A percentile compares a stretch with the other conserved stretches of the same genome.
phyloP scores from a whole-genome alignment of 441 rosid species.

The Kokia cookei region DNA sequence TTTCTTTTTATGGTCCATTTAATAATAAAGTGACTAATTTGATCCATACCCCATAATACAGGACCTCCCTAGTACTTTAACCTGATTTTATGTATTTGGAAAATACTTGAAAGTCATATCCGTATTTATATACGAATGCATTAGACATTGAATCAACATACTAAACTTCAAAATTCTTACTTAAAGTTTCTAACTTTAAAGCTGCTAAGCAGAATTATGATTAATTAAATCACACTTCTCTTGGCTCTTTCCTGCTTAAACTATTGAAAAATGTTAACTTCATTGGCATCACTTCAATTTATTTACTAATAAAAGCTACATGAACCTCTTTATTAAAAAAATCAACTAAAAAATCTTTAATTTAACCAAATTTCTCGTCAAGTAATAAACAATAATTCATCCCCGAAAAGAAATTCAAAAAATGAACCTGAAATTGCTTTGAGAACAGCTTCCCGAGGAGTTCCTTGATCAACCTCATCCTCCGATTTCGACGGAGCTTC shows the following conservation, averaged over 20 bases:
- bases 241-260: background rate
- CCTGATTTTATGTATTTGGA: too few relatives aligned
- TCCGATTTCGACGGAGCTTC: background rate
- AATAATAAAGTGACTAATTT: too few relatives aligned
- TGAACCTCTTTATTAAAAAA: background rate
- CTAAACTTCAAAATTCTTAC: too few relatives aligned
- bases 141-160: too few relatives aligned
- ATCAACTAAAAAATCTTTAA: background rate
- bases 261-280: background rate
- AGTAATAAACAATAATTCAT: background rate
- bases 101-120: background rate
- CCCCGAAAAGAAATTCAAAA: background rate
- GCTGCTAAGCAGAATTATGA: background rate
- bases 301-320: background rate
- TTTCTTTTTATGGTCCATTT: too few relatives aligned
- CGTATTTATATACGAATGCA: background rate
- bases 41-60: too few relatives aligned
- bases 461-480: conserved; percentile 53
- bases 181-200: background rate
- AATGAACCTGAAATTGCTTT: conserved; percentile 79
- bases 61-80: too few relatives aligned
- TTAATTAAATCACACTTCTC: background rate
- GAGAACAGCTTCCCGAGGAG: conserved; percentile 93
- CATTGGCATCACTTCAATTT: background rate
- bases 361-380: background rate